Base-by-base conservation (phyloP, 148 eudicot species). In the Rhododendron simsii region DNA sequence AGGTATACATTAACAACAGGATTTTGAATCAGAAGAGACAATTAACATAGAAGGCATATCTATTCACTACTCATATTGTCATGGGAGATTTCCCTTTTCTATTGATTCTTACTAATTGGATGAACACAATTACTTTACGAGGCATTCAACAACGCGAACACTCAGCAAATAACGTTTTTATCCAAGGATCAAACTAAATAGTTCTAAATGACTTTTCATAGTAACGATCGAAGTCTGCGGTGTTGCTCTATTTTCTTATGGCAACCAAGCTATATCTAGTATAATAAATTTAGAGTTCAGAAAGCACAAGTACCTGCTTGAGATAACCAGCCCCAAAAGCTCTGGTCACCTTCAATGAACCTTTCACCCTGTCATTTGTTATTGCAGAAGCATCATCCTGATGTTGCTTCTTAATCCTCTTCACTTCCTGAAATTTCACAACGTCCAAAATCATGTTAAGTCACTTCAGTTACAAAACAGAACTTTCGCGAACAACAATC, bases 271-370 rank as follows among this genome's bases (percentile, higher is more conserved):
- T 5, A 65, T 6, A 61, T 23, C 69, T 20, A 61, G 69, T 7
- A 21, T 33, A 33, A 12, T 69, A 69, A 69, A 69, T 69, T 10
- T 69, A 69, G 30, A 28, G 51, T 55, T 23, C 67, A 35, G 71
- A 80, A 33, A 75, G 80, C 12, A 11, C 48, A 12, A 30, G 4
- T 92, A 93, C 95, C 87, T 92, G 86, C 80, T 93, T 93, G 83
- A 93, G 94, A 88, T 87, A 93, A 14, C 96, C 96, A 44, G 94
- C 94, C n/a, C 96, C 96, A 74, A 93, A 92, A 73, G 96, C 96
- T 45, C 96, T 90, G 11, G 96, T 93, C 84, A 93, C 96, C 90
- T 92, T 93, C 89, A 93, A 84, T 0, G 94, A 92, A 23, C 96
- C 94, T 87, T 93, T 93, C 33, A 92, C 96, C 12, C 96, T 83